Percentiles rank a stretch among this genome's conserved stretches.
Evolutionary conservation across 805 yeast species (phyloP).

Genomic region (Teunomyces kruisii): DNA sequence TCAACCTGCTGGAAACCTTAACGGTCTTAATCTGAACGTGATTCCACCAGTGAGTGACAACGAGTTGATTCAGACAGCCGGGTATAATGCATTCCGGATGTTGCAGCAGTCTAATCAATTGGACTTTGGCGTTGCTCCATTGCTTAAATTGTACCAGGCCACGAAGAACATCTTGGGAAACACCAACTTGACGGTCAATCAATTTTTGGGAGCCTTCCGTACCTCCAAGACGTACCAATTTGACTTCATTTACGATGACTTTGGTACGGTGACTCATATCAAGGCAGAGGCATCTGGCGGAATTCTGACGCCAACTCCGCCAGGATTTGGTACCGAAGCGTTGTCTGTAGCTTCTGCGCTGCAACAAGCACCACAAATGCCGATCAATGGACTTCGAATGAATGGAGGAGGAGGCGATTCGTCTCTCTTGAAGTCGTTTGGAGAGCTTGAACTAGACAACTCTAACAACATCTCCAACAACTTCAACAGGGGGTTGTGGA

Average conservation of each 20-base stretch:
- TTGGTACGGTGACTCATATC: conserved; percentile 45
- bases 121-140: conserved; percentile 37
- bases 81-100: conserved; percentile 38
- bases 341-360: not conserved
- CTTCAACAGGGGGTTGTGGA: conserved; percentile 3
- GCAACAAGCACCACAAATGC: not conserved
- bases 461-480: not conserved
- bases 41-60: conserved; percentile 15
- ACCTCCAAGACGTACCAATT: conserved; percentile 33
- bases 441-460: conserved; percentile 2
- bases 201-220: conserved; percentile 26
- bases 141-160: conserved; percentile 30
- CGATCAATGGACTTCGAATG: not conserved
- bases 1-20: not conserved
- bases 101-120: conserved; percentile 36
- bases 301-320: not conserved
- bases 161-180: conserved; percentile 29
- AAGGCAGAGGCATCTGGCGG: conserved; percentile 19
- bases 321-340: not conserved
- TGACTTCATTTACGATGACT: conserved; percentile 46
- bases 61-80: conserved; percentile 42
- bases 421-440: conserved; percentile 1
- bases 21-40: not conserved
- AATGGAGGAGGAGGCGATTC: not conserved
- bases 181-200: conserved; percentile 30